Conservation (phyloP, 2,329 filamentous ascomycete genomes). For the Neoarthrinium moseri region DNA sequence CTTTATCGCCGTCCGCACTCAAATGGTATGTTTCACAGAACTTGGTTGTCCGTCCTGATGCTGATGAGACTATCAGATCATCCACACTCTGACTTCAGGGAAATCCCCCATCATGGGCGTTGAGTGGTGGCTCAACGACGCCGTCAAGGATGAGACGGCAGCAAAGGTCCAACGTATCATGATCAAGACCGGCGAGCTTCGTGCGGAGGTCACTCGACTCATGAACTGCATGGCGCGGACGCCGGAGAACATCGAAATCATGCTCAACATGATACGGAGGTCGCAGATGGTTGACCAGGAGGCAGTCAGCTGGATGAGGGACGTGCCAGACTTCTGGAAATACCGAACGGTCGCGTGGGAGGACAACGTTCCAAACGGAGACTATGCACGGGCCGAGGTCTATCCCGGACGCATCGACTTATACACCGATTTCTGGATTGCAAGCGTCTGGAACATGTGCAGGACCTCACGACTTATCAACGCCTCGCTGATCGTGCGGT, state of each 20-base stretch:
- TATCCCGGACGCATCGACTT: slow-evolving; percentile 61
- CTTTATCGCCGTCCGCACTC: slow-evolving; percentile 59
- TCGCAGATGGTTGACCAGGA: slow-evolving; percentile 53
- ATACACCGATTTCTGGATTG: slow-evolving; percentile 58
- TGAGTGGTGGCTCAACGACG: slow-evolving; percentile 59
- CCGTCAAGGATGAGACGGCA: slow-evolving; percentile 47
- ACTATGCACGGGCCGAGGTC: slow-evolving; percentile 53
- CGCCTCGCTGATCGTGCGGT: slow-evolving; percentile 55
- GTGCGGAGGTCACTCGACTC: slow-evolving; percentile 49
- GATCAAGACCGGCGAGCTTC: slow-evolving; percentile 55
- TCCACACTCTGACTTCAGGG: slow-evolving; percentile 54
- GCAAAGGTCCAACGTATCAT: slow-evolving; percentile 49
- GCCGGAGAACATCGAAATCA: slow-evolving; percentile 47
- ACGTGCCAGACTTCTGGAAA: slow-evolving; percentile 49
- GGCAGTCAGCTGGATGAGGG: slow-evolving; percentile 48
- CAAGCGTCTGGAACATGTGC: slow-evolving; percentile 56
- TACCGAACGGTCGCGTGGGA: slow-evolving; percentile 57
- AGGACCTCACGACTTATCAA: slow-evolving; percentile 54
- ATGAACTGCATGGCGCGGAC: slow-evolving; percentile 46
- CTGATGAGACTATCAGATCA: slow-evolving; percentile 39
- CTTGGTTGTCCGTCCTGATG: neutral
- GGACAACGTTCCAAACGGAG: slow-evolving; percentile 48
- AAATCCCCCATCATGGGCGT: slow-evolving; percentile 51
- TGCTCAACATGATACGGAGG: slow-evolving; percentile 50
- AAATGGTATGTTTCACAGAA: slow-evolving; percentile 46